phyloP scores from a whole-genome alignment of 108 stramenopile species.

The Phaeodactylum tricornutum region DNA sequence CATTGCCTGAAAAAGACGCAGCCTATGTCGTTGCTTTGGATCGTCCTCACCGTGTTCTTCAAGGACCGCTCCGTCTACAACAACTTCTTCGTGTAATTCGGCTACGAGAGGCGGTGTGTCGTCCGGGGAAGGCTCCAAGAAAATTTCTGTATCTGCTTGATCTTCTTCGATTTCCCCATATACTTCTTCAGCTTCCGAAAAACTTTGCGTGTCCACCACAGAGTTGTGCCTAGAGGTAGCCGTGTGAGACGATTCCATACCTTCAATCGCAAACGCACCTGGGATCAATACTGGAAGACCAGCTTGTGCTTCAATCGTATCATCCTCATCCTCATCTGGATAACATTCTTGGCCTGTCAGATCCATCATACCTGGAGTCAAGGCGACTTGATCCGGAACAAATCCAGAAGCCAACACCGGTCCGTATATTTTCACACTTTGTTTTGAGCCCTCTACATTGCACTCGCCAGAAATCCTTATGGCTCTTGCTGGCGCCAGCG shows the following conservation, averaged over 20 bases:
- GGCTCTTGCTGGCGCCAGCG: too few relatives aligned
- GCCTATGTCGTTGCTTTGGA: background rate
- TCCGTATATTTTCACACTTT: too few relatives aligned
- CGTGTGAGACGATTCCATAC: conserved; percentile 2
- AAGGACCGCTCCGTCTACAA: conserved; percentile 3
- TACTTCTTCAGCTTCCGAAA: background rate
- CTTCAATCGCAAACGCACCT: conserved; percentile 9
- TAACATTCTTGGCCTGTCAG: too few relatives aligned
- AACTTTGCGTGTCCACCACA: background rate
- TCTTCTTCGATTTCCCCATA: background rate
- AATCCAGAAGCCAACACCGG: too few relatives aligned
- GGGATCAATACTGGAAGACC: conserved; percentile 3
- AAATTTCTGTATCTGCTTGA: too few relatives aligned
- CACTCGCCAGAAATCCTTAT: too few relatives aligned
- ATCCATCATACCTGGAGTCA: too few relatives aligned
- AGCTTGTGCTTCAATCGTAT: conserved; percentile 1
- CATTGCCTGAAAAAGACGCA: conserved; percentile 1
- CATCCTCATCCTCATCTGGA: background rate
- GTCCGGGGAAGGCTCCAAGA: too few relatives aligned
- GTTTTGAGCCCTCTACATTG: too few relatives aligned
- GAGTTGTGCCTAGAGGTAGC: background rate
- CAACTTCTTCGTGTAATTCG: conserved; percentile 1
- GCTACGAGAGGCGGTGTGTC: conserved; percentile 1
- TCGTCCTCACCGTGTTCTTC: conserved; percentile 8
- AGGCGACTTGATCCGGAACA: too few relatives aligned